Conservation (phyloP, 2,329 filamentous ascomycete species). For the Alternaria sp. region DNA sequence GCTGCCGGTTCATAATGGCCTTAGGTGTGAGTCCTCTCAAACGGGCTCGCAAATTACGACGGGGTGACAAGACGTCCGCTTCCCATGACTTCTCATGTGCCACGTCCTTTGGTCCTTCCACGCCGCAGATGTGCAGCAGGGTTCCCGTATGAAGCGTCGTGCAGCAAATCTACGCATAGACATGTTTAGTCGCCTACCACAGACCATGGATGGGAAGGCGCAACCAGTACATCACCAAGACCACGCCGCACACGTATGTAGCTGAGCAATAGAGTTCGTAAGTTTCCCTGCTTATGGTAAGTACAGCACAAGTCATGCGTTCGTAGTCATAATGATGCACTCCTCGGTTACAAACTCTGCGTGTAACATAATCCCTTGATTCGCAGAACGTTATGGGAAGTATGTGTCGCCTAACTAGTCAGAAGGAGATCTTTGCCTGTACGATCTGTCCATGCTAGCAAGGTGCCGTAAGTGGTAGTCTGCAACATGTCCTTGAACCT, state of each 20-base stretch:
- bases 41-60: background rate
- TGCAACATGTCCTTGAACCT: background rate
- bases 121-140: background rate
- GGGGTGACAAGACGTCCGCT: constrained; percentile 2
- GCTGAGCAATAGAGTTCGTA: background rate
- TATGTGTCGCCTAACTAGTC: background rate
- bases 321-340: background rate
- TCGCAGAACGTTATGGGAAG: background rate
- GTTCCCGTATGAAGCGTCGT: background rate
- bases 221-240: background rate
- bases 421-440: background rate
- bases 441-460: background rate
- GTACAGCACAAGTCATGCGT: background rate
- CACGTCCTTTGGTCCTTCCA: background rate
- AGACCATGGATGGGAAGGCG: background rate
- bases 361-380: background rate
- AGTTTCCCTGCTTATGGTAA: background rate
- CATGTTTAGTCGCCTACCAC: background rate
- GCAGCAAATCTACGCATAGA: background rate
- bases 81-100: background rate
- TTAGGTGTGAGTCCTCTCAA: background rate
- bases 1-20: constrained; percentile 1
- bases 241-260: background rate
- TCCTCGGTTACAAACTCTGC: background rate
- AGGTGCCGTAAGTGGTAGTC: background rate